Evolutionary conservation across 345 rosid species (phyloP).

Genomic region (Chamaenerion angustifolium): DNA sequence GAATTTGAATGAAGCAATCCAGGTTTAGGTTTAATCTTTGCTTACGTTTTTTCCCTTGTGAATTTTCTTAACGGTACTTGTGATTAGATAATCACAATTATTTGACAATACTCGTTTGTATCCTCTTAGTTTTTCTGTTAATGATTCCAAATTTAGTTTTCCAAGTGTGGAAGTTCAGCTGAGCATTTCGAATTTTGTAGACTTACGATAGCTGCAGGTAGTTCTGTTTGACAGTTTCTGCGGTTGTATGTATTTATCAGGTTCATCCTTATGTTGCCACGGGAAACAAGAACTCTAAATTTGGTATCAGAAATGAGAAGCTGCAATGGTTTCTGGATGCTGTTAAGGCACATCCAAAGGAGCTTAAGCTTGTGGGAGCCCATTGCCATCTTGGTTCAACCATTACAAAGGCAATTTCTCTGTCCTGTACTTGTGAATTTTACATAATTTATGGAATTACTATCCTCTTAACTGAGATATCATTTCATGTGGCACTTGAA

Average conservation of each 20-base stretch:
- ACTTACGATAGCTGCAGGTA: not conserved
- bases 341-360: constrained; percentile 72
- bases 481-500: too few species aligned
- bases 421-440: constrained; percentile 1
- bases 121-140: too few species aligned
- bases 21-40: too few species aligned
- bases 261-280: constrained; percentile 98
- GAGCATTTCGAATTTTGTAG: not conserved
- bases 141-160: not conserved
- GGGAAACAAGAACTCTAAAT: constrained; percentile 94
- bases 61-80: too few species aligned
- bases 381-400: constrained; percentile 99
- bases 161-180: not conserved
- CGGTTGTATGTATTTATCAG: constrained; percentile 14
- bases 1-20: too few species aligned
- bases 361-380: constrained; percentile 89
- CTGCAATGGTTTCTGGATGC: constrained; percentile 97
- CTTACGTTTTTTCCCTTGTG: too few species aligned
- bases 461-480: too few species aligned
- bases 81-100: too few species aligned
- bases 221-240: constrained; percentile 1
- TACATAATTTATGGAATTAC: too few species aligned
- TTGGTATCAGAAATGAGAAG: constrained; percentile 97
- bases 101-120: too few species aligned
- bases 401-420: constrained; percentile 62